Evolutionary conservation across 768 basidiomycete genomes (phyloP).

Genomic region (Mycena kentingensis): DNA sequence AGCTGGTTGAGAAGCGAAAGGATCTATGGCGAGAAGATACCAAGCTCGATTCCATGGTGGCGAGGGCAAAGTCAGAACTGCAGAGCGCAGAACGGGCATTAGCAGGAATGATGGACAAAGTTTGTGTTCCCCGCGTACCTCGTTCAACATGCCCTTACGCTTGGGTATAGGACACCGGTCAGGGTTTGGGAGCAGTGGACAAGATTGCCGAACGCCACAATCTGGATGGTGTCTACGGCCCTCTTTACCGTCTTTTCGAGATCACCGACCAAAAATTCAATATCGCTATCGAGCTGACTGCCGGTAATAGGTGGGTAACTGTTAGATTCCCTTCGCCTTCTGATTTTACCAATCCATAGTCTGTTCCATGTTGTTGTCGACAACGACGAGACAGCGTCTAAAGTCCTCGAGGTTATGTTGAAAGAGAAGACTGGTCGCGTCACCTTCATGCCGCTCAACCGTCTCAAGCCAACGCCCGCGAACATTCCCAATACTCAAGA

Average conservation of each 20-base stretch:
- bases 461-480: constrained; percentile 76
- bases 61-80: constrained; percentile 78
- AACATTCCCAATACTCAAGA: constrained; percentile 71
- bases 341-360: constrained; percentile 42
- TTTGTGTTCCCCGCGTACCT: constrained; percentile 32
- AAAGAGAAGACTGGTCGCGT: constrained; percentile 92
- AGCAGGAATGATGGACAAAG: constrained; percentile 96
- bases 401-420: constrained; percentile 91
- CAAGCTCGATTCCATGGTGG: constrained; percentile 76
- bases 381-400: constrained; percentile 89
- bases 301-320: constrained; percentile 78
- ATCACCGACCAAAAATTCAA: constrained; percentile 87
- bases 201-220: constrained; percentile 75
- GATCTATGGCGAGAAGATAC: constrained; percentile 95
- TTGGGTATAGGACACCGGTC: constrained; percentile 78
- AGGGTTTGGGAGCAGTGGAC: constrained; percentile 84
- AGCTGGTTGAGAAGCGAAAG: constrained; percentile 79
- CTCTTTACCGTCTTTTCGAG: constrained; percentile 91
- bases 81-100: constrained; percentile 77
- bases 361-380: constrained; percentile 98
- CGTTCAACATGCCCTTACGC: background rate
- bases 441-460: constrained; percentile 98
- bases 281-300: constrained; percentile 91
- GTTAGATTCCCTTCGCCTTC: background rate
- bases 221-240: constrained; percentile 87